Base-by-base conservation (phyloP, 2,329 filamentous ascomycete species). In the Lasiodiplodia hormozganensis region DNA sequence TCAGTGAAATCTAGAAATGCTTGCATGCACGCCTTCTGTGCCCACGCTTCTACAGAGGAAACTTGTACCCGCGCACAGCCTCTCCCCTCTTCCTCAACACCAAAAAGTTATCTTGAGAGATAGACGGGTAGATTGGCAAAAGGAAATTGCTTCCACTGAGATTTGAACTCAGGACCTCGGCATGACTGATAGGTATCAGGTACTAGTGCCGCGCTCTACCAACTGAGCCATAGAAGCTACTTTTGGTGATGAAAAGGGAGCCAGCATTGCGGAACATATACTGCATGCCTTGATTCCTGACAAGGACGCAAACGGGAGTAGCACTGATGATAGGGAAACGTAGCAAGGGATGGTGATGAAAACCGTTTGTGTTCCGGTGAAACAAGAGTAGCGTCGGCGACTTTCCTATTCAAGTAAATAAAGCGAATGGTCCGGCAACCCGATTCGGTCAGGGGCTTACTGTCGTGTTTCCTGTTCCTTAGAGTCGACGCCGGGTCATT, bases 81-180 rank as follows among this genome's bases (percentile, higher is more conserved):
- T 10, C 7, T 4, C n/a, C 7, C 2, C 21, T 21, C 43, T 8
- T n/a, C 43, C 43, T 8, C n/a, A 21, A 47, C 43, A 43, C 36
- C 23, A 60, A 60, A 60, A 60, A 40, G 23, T 10, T 11, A 11
- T 5, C 10, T 28, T 28, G 10, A 5, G 10, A 5, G 6, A 18
- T 5, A 5, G n/a, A 47, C 5, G 16, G 18, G 40, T 8, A 10
- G 2, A n/a, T 18, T 5, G 12, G n/a, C 43, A 67, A 67, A 67
- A 67, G 18, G 28, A 51, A 40, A 7, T 67, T 67, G 65, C 65
- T 67, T 60, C 65, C 65, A 67, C 65, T 67, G 65, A 67, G 65
- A 67, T 67, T 67, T 67, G 65, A 67, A 67, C 65, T 67, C 65
- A 67, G 65, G 65, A 67, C 65, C 65, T 67, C 65, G 65, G 65